Base-by-base conservation (phyloP, 2,329 filamentous ascomycete genomes). In the Capronia epimyces region DNA sequence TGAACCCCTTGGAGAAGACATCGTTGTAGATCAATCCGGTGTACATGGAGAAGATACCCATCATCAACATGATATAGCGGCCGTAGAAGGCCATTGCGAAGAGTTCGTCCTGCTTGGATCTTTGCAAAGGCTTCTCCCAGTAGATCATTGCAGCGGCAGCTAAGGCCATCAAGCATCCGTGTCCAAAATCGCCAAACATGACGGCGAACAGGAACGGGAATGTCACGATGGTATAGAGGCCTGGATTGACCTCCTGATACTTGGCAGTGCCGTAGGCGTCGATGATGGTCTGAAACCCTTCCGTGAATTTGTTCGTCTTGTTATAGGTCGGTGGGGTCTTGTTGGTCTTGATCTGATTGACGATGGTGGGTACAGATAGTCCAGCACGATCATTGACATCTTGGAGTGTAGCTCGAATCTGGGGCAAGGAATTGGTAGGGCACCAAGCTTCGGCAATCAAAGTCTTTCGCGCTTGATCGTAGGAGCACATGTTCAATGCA, bases 171-270 rank as follows among this genome's bases (percentile, higher is more conserved):
- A 98, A 86, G 59, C 84, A 70, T 60, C 91, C 93, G 66, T 98
- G 93, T 45, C 93, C 94, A 52, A 95, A 84, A 71, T 98, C 93
- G 76, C 93, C 94, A 67, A 98, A 98, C 93, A 98, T 98, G 80
- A 98, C 93, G 43, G 93, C 93, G 67, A 98, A 98, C 56, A 98
- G 77, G 77, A 98, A 98, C n/a, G 94, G 93, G 71, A 98, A 98
- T 4, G 93, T 98, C 58, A 98, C 84, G 60, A 97, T 89, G 45
- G 95, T 93, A 31, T 91, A 91, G 18, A 98, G 79, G 56, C 89
- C 91, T 50, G 93, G 93, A 72, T 98, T 98, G 69, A 96, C 87
- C 73, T 98, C 93, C 61, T 87, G 87, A 71, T 98, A 98, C 60
- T 95, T 97, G 54, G 93, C 87, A 36, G 93, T 96, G 65, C 93